Evolutionary conservation across 176 grass and related monocot species (phyloP), one percentile per base, ranked within the genome.

Genomic region (Cocos nucifera): DNA sequence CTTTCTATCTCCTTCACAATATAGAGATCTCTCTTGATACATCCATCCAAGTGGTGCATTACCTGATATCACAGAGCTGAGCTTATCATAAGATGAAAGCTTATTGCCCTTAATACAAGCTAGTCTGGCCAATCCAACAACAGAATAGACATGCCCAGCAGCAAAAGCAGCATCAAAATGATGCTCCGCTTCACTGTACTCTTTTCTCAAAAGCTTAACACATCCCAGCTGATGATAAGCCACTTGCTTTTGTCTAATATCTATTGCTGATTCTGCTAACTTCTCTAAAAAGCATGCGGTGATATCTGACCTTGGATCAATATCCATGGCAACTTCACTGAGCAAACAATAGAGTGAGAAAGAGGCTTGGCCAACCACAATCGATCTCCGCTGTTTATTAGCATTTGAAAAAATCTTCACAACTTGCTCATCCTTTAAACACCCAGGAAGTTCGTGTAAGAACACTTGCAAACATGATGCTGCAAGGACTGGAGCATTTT

Each of bases 221-320:
- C 86, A 95, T 48, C 80, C 90, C 69, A 95, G 82, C 78, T 86
- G 82, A 83, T 95, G 90, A 86, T 63, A 95, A 50, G 90, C 90
- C 19, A 95, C 82, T 83, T 95, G 90, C 59, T 83, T 95, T 58
- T 95, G 79, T 2, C 58, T 71, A 78, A 65, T 59, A 57, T 62
- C 73, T 30, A 62, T 63, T 62, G 83, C 82, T 10, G 79, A 79
- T 3, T 89, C 63, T 17, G 71, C 71, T 52, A 95, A 73, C 57
- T 89, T 95, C 81, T 89, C 86, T 53, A 71, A 60, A 60, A 95
- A 84, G 27, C 49, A 63, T 56, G 76, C 50, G 5, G 86, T 69
- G 65, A 75, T 69, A 26, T 89, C 77, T 55, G 86, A 76, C 50
- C 74, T 83, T 8, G 90, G 83, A 70, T 86, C 83, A 56, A 72